Evolutionary conservation across 176 grass and related monocot genomes (phyloP).

Genomic region (Puccinellia tenuiflora): DNA sequence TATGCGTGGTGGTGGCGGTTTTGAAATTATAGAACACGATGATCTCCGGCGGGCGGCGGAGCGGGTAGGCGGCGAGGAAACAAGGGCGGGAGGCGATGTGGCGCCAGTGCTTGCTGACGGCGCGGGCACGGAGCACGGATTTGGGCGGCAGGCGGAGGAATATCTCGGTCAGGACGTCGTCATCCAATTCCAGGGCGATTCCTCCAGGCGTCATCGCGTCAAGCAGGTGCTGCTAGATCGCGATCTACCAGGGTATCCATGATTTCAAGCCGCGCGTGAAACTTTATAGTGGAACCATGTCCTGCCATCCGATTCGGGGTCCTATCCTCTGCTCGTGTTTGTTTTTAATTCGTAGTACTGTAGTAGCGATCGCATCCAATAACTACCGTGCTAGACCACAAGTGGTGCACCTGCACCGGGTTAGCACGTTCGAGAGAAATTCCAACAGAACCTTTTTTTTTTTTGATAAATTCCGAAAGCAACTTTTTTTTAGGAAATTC

Average conservation of each 20-base stretch:
- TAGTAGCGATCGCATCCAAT: no score
- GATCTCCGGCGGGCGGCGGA: background rate
- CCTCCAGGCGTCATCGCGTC: background rate
- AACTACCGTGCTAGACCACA: no score
- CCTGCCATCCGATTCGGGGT: background rate
- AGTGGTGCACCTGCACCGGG: no score
- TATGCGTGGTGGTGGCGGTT: no score
- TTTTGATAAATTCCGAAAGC: no score
- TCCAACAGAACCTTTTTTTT: no score
- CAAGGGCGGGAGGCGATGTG: background rate
- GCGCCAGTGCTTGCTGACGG: background rate
- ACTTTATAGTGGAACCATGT: background rate
- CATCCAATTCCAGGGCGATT: background rate
- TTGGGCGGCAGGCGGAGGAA: background rate
- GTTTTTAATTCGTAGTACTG: no score
- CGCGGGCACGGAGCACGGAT: background rate
- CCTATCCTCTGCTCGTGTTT: background rate
- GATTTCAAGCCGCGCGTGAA: background rate
- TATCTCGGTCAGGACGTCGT: background rate
- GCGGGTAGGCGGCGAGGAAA: background rate
- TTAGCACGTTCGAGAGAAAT: no score
- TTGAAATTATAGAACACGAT: background rate
- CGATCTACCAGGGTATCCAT: background rate
- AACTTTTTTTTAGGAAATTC: no score
- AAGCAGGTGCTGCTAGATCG: background rate